These are phyloP conservation scores for Stachybotrys chartarum DNA, from an alignment of 2,329 filamentous ascomycete genomes.

Conservation along the genomic window DNA sequence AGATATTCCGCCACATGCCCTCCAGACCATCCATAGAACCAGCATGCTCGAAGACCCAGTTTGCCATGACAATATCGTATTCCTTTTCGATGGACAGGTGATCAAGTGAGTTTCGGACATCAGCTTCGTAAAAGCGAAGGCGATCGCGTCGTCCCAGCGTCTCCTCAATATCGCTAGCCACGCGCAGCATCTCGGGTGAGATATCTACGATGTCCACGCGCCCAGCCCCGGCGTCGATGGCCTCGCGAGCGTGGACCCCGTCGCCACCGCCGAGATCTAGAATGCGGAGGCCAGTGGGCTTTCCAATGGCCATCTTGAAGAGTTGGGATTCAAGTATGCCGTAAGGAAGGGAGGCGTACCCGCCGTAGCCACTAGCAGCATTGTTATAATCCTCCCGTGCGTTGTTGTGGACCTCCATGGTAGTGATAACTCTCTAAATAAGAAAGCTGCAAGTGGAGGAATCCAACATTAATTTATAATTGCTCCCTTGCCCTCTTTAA, in stretches of 20 bases:
- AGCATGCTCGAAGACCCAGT: slow-evolving; percentile 23
- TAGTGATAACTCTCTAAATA: background rate
- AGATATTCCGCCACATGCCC: slow-evolving; percentile 20
- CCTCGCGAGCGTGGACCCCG: slow-evolving; percentile 2
- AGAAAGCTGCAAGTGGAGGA: background rate
- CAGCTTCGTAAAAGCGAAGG: background rate
- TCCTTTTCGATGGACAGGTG: background rate
- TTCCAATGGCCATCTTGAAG: slow-evolving; percentile 1
- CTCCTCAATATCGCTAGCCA: background rate
- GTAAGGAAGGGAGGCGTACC: background rate
- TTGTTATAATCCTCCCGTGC: background rate
- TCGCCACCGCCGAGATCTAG: slow-evolving; percentile 4
- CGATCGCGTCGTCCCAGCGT: background rate
- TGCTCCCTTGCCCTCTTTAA: background rate
- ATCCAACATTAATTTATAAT: background rate
- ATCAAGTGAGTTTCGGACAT: background rate
- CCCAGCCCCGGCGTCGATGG: slow-evolving; percentile 2
- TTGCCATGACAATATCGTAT: slow-evolving; percentile 25
- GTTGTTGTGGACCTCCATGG: background rate
- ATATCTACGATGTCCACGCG: slow-evolving; percentile 4
- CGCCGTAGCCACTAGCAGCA: background rate
- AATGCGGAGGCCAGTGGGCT: background rate
- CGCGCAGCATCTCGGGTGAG: slow-evolving; percentile 1
- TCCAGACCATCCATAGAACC: slow-evolving; percentile 12
- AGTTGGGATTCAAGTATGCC: slow-evolving; percentile 2